These are phyloP conservation scores for Erigeron philadelphicus DNA, from an alignment of 140 eudicot genomes.

Conservation along the genomic window DNA sequence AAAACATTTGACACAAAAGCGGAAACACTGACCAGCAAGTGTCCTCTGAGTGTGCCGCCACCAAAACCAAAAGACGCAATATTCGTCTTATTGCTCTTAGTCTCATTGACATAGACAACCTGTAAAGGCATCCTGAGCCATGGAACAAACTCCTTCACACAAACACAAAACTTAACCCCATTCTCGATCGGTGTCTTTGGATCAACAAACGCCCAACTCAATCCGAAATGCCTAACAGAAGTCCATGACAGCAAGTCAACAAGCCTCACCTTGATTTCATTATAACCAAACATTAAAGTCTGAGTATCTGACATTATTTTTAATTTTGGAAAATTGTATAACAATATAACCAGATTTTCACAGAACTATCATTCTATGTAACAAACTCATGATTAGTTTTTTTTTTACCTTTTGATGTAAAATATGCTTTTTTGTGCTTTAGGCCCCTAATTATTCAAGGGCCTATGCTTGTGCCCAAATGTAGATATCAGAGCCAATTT, in stretches of 20 bases:
- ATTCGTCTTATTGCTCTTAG: slow-evolving; percentile 30
- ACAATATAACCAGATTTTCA: neutral
- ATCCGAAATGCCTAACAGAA: slow-evolving; percentile 65
- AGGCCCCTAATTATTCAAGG: too few relatives aligned
- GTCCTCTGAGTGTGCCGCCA: slow-evolving; percentile 82
- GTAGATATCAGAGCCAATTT: too few relatives aligned
- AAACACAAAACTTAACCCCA: slow-evolving; percentile 78
- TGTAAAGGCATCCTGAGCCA: slow-evolving; percentile 92
- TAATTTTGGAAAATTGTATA: neutral
- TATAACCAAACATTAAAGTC: neutral
- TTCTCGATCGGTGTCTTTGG: slow-evolving; percentile 65
- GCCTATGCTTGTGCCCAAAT: too few relatives aligned
- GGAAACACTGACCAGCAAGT: slow-evolving; percentile 61
- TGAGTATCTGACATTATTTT: neutral
- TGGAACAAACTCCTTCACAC: slow-evolving; percentile 73
- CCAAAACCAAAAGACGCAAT: slow-evolving; percentile 67
- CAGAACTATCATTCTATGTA: neutral
- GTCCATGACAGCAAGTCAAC: neutral
- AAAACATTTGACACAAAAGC: slow-evolving; percentile 4
- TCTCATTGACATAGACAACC: slow-evolving; percentile 58
- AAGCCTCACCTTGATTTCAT: neutral
- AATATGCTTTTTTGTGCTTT: too few relatives aligned
- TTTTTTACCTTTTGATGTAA: neutral
- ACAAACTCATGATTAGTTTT: neutral
- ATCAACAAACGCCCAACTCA: slow-evolving; percentile 87